phyloP scores from a whole-genome alignment of 2,329 filamentous ascomycete species.

The Trichoderma sp. region DNA sequence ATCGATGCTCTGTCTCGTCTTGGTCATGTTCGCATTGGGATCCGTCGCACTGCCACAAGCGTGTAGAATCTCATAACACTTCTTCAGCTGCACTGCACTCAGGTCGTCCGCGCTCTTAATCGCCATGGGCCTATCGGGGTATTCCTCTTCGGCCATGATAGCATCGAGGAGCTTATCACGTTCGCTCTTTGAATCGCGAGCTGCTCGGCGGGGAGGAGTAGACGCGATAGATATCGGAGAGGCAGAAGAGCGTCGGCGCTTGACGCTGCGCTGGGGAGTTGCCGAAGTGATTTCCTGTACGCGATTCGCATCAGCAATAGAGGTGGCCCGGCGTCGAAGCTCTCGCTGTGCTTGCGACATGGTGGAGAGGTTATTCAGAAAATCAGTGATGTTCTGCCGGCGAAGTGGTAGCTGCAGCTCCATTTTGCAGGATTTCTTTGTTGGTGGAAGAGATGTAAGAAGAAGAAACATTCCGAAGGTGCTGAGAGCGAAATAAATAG shows the following conservation, averaged over 20 bases:
- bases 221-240: slow-evolving; percentile 32
- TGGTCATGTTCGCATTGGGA: slow-evolving; percentile 30
- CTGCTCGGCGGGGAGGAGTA: slow-evolving; percentile 2
- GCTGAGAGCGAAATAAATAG: background rate
- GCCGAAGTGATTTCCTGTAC: slow-evolving; percentile 17
- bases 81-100: slow-evolving; percentile 36
- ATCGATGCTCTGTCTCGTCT: slow-evolving; percentile 40
- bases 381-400: background rate
- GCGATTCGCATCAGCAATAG: slow-evolving; percentile 19
- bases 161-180: slow-evolving; percentile 36
- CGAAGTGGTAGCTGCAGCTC: slow-evolving; percentile 5
- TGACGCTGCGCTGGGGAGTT: slow-evolving; percentile 23
- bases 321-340: background rate
- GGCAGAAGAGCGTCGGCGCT: slow-evolving; percentile 28
- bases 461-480: background rate
- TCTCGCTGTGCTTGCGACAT: background rate
- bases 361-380: slow-evolving; percentile 2
- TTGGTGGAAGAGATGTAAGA: background rate
- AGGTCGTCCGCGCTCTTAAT: slow-evolving; percentile 38
- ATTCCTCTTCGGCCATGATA: slow-evolving; percentile 33
- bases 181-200: slow-evolving; percentile 15
- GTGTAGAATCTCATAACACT: slow-evolving; percentile 42
- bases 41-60: slow-evolving; percentile 40
- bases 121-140: slow-evolving; percentile 30
- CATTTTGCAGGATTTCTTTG: background rate